Evolutionary conservation across 2,329 filamentous ascomycete species (phyloP).

Genomic region (Plectosphaerella sp.): DNA sequence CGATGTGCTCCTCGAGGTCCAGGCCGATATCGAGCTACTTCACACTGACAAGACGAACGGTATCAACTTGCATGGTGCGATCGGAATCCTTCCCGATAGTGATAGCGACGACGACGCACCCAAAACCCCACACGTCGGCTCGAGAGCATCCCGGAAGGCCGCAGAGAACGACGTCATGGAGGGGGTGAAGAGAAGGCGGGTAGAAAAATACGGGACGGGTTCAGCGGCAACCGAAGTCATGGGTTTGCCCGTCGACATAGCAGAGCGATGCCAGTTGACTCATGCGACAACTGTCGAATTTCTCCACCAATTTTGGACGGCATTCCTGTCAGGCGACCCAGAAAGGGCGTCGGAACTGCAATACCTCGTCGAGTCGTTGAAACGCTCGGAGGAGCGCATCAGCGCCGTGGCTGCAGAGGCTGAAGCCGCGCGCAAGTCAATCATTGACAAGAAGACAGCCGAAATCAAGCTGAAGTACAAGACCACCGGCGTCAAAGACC

Average conservation of each 20-base stretch:
- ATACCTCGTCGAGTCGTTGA: constrained; percentile 77
- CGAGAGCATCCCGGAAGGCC: constrained; percentile 58
- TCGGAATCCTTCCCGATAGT: constrained; percentile 67
- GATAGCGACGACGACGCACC: constrained; percentile 61
- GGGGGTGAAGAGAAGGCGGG: constrained; percentile 57
- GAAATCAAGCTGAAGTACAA: constrained; percentile 68
- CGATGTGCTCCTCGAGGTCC: constrained; percentile 62
- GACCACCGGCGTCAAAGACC: constrained; percentile 68
- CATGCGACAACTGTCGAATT: constrained; percentile 95
- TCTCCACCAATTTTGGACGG: constrained; percentile 93
- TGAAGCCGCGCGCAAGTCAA: constrained; percentile 65
- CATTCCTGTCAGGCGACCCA: constrained; percentile 84
- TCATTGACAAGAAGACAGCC: constrained; percentile 62
- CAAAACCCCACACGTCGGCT: constrained; percentile 59
- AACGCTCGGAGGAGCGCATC: constrained; percentile 73
- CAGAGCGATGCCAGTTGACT: constrained; percentile 60
- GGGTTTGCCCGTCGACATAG: constrained; percentile 50
- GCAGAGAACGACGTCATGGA: constrained; percentile 64
- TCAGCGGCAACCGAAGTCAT: constrained; percentile 7
- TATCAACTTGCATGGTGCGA: constrained; percentile 56
- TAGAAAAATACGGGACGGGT: constrained; percentile 52
- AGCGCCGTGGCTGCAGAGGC: constrained; percentile 75
- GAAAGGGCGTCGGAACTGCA: constrained; percentile 76
- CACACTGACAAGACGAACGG: constrained; percentile 43
- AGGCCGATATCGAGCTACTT: constrained; percentile 54